Percentiles rank a stretch among this genome's conserved stretches.
Conservation (phyloP, 1,139 yeast species). For the Sugiyamaella paludigena region DNA sequence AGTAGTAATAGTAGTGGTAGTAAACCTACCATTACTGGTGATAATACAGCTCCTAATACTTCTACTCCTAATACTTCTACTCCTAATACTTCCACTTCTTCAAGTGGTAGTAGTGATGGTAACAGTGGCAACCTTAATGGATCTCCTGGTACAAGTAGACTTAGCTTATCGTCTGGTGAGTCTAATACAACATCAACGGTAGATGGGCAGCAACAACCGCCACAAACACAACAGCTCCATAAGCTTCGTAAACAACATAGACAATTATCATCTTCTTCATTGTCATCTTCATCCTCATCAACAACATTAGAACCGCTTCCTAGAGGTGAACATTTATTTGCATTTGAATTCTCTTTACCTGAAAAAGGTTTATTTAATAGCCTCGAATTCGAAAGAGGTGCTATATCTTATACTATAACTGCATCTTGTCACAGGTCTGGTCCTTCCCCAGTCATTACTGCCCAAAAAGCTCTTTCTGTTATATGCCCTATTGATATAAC, state of each 20-base stretch:
- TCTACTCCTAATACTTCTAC: no score
- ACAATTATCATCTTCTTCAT: conserved; percentile 1
- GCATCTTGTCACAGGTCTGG: conserved; percentile 49
- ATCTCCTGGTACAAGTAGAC: not conserved
- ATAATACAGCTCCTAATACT: no score
- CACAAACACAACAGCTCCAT: not conserved
- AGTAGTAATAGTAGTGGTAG: no score
- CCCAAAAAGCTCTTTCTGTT: conserved; percentile 51
- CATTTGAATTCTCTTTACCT: conserved; percentile 78
- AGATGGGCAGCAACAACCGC: not conserved
- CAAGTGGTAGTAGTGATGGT: not conserved
- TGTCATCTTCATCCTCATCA: conserved; percentile 5
- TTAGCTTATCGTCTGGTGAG: not conserved
- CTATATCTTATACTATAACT: conserved; percentile 64
- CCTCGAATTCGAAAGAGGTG: conserved; percentile 80
- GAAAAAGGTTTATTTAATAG: conserved; percentile 67
- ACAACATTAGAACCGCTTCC: conserved; percentile 20
- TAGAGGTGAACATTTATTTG: conserved; percentile 80
- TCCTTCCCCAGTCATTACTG: conserved; percentile 24
- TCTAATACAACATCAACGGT: no score
- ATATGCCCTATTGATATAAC: conserved; percentile 75
- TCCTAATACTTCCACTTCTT: no score
- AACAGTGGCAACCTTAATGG: not conserved
- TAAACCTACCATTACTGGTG: no score
- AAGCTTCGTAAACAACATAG: not conserved